These are phyloP conservation scores for Kitagawia praeruptora DNA, from an alignment of 129 eudicot species.

Conservation along the genomic window DNA sequence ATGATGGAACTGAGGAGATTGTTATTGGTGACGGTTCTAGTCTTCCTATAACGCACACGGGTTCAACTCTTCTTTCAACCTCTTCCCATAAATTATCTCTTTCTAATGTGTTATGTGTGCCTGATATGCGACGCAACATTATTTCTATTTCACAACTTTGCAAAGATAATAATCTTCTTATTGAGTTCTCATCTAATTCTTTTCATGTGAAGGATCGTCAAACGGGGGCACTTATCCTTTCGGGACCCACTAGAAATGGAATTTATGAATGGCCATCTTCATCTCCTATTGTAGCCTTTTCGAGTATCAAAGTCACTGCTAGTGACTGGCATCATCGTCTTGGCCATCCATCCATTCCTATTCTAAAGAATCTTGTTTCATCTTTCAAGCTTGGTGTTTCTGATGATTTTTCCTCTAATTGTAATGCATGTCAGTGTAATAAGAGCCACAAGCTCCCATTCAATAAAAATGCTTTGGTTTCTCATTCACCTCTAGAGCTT, in stretches of 20 bases:
- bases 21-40: not conserved
- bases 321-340: constrained; percentile 2
- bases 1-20: not conserved
- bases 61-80: not conserved
- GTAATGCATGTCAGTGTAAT: too few relatives aligned
- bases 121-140: not conserved
- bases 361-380: not conserved
- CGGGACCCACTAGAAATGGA: not conserved
- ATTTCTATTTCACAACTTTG: constrained; percentile 3
- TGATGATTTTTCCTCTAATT: too few relatives aligned
- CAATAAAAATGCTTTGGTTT: too few relatives aligned
- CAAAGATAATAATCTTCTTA: not conserved
- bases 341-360: not conserved
- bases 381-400: not conserved
- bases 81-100: not conserved
- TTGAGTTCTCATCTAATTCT: not conserved
- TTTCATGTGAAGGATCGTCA: not conserved
- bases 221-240: not conserved
- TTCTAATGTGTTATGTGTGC: not conserved
- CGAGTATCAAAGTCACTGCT: not conserved
- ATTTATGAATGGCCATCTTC: not conserved
- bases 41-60: not conserved
- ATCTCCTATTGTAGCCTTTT: not conserved
- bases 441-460: too few relatives aligned
- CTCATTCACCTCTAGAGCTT: too few relatives aligned